Percentiles rank a stretch among this genome's conserved stretches.
phyloP scores from a whole-genome alignment of 345 rosid species.

The Rhodamnia argentea region DNA sequence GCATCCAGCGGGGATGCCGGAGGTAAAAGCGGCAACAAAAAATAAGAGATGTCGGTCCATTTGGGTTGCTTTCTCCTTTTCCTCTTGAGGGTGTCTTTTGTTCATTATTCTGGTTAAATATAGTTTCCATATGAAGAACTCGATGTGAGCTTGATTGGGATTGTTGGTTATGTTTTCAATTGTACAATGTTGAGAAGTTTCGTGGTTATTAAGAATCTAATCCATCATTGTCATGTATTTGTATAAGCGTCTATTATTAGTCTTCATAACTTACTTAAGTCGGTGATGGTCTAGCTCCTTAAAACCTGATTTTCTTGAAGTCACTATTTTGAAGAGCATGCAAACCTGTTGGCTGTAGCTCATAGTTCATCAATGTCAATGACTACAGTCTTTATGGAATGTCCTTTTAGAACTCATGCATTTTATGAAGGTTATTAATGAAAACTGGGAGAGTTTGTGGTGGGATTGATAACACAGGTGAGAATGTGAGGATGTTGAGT shows the following conservation, averaged over 20 bases:
- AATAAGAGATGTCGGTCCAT: not conserved
- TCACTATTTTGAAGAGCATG: not conserved
- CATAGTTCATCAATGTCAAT: not conserved
- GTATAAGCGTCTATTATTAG: not conserved
- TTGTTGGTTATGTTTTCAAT: not conserved
- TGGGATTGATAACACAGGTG: not conserved
- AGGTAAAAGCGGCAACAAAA: conserved; percentile 3
- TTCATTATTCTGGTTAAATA: not conserved
- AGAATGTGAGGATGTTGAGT: not conserved
- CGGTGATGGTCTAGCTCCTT: not conserved
- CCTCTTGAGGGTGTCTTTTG: not conserved
- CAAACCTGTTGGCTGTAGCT: not conserved
- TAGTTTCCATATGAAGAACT: not conserved
- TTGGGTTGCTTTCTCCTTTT: not conserved
- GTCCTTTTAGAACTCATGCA: not conserved
- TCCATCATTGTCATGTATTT: not conserved
- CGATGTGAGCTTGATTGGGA: not conserved
- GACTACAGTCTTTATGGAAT: not conserved
- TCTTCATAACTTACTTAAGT: not conserved
- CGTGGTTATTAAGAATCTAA: not conserved
- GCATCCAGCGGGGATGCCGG: conserved; percentile 17
- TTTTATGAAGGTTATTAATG: not conserved
- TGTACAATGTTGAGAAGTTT: not conserved
- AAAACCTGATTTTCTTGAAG: not conserved
- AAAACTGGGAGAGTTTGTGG: not conserved